Conservation (phyloP, 2,329 filamentous ascomycete species). For the Colletotrichum caudatum region DNA sequence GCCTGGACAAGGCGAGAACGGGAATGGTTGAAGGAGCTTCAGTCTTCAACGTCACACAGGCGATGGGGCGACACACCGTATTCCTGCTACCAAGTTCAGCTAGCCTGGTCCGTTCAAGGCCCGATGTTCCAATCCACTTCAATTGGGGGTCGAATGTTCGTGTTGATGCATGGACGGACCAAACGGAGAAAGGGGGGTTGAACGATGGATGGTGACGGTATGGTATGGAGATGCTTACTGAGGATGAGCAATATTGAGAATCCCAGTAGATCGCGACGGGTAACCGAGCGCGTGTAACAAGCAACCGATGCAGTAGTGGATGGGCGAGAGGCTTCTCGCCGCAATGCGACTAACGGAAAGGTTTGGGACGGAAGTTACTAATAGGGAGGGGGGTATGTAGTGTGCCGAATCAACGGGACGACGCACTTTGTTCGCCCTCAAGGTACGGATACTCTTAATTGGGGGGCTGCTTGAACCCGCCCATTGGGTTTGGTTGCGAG, state of each 20-base stretch:
- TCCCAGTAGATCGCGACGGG: neutral
- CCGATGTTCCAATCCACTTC: constrained; percentile 29
- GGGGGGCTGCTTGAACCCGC: neutral
- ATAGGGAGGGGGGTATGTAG: neutral
- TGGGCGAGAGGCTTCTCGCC: neutral
- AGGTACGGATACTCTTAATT: constrained; percentile 1
- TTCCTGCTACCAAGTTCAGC: constrained; percentile 17
- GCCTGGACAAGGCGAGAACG: constrained; percentile 18
- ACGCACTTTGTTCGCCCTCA: neutral
- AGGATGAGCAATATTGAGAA: neutral
- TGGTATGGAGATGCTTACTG: constrained; percentile 9
- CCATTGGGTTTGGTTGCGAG: neutral
- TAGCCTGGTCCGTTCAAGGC: constrained; percentile 29
- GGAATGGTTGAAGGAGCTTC: constrained; percentile 24
- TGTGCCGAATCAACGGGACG: constrained; percentile 18
- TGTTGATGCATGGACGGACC: constrained; percentile 6
- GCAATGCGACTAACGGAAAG: constrained; percentile 8
- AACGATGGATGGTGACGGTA: constrained; percentile 8
- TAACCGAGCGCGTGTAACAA: constrained; percentile 31
- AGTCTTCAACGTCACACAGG: constrained; percentile 42
- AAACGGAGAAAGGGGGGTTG: constrained; percentile 1
- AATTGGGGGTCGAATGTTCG: constrained; percentile 21
- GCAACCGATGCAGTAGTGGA: constrained; percentile 11
- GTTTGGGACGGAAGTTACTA: neutral
- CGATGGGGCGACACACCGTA: constrained; percentile 39